Evolutionary conservation across 2,329 filamentous ascomycete species (phyloP).

Genomic region (Metarhizium robertsii): DNA sequence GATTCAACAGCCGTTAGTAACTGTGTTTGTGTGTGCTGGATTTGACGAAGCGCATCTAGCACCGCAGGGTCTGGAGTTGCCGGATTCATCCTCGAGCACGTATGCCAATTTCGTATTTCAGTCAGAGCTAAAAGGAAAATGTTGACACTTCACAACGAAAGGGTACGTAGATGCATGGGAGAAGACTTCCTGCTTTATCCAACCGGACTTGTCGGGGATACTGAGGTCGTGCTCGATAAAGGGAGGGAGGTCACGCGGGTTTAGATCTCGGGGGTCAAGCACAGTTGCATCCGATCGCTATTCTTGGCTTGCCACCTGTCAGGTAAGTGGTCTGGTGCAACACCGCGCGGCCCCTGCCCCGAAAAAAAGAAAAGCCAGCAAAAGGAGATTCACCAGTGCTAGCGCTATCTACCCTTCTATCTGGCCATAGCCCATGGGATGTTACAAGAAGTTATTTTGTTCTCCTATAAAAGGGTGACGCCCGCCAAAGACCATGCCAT

Average conservation of each 20-base stretch:
- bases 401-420: too few species aligned
- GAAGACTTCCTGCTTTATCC: too few species aligned
- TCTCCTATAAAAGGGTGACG: too few species aligned
- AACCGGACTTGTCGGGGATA: too few species aligned
- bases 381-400: too few species aligned
- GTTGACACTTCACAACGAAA: not conserved
- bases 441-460: too few species aligned
- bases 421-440: too few species aligned
- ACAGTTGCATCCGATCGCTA: not conserved
- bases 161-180: not conserved
- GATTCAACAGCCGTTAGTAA: conserved; percentile 31
- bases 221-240: not conserved
- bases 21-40: conserved; percentile 31
- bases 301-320: not conserved
- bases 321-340: not conserved
- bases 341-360: not conserved
- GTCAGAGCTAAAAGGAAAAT: not conserved
- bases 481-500: too few species aligned
- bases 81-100: not conserved
- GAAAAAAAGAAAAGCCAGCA: not conserved
- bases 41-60: conserved; percentile 25
- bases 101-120: not conserved
- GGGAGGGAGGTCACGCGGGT: not conserved
- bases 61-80: conserved; percentile 11
- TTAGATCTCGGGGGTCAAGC: not conserved